Evolutionary conservation across 225 moss, liverwort and hornwort genomes (phyloP).

Genomic region (Marchantia polymorpha): DNA sequence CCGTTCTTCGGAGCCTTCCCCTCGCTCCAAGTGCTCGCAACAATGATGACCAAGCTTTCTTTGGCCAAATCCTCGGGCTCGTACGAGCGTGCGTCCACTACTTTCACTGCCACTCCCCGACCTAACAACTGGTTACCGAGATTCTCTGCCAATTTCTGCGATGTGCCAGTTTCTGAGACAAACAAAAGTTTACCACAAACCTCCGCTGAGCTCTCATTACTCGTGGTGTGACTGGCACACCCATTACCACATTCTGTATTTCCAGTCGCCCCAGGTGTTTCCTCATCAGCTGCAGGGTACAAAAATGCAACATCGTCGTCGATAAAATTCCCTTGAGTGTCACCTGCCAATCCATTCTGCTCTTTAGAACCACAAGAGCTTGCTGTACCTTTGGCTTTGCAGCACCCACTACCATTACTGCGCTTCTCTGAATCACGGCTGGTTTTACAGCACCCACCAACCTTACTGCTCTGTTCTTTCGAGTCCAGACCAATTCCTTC

Average conservation of each 20-base stretch:
- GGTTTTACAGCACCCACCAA: conserved; percentile 10
- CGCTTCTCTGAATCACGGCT: neutral
- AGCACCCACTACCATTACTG: neutral
- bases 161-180: conserved; percentile 47
- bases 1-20: conserved; percentile 77
- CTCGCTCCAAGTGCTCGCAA: conserved; percentile 79
- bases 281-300: conserved; percentile 13
- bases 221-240: neutral
- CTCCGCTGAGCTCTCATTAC: neutral
- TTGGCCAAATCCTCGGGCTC: conserved; percentile 87
- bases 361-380: neutral
- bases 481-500: neutral
- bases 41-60: conserved; percentile 65
- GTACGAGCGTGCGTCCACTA: conserved; percentile 37
- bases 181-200: conserved; percentile 36
- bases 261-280: neutral
- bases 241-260: too few relatives aligned
- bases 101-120: conserved; percentile 27
- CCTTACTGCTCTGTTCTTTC: neutral
- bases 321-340: conserved; percentile 19
- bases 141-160: conserved; percentile 34
- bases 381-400: neutral
- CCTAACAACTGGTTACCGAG: conserved; percentile 25
- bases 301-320: conserved; percentile 21
- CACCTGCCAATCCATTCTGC: neutral